Evolutionary conservation across 1,139 yeast genomes (phyloP).

Genomic region (Geotrichum reessii): DNA sequence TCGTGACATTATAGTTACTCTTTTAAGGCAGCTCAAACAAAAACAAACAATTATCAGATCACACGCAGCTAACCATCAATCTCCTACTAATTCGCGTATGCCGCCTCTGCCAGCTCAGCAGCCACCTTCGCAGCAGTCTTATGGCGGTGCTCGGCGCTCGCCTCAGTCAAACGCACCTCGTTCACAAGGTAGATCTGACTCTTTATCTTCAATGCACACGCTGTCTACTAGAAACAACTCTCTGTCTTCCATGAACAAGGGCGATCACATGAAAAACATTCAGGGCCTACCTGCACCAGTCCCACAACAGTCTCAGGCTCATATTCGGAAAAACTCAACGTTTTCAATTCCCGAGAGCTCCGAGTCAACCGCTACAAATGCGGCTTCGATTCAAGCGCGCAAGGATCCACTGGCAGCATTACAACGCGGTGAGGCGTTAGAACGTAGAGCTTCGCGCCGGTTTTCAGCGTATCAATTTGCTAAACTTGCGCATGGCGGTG

Average conservation of each 20-base stretch:
- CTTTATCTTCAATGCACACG: background rate
- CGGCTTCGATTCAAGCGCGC: conserved; percentile 5
- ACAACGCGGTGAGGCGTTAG: conserved; percentile 74
- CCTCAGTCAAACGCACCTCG: conserved; percentile 4
- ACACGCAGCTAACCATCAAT: conserved; percentile 7
- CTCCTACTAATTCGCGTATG: background rate
- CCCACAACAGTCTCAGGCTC: background rate
- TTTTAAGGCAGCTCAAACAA: conserved; percentile 72
- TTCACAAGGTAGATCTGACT: conserved; percentile 6
- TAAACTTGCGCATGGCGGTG: conserved; percentile 52
- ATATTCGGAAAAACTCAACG: background rate
- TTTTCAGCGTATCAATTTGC: conserved; percentile 93
- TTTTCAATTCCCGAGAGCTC: background rate
- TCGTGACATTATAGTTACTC: conserved; percentile 75
- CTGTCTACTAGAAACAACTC: conserved; percentile 5
- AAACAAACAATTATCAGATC: conserved; percentile 48
- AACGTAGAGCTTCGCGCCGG: conserved; percentile 85
- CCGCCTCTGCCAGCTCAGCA: background rate
- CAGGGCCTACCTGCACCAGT: background rate
- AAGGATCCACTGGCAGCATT: conserved; percentile 64
- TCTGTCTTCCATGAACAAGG: background rate
- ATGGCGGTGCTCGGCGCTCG: background rate
- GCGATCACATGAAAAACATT: background rate
- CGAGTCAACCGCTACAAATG: background rate
- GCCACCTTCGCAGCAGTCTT: background rate